A percentile compares a stretch with the other conserved stretches of the same genome.
phyloP scores from a whole-genome alignment of 768 basidiomycete species.

The Gyrodon lividus region DNA sequence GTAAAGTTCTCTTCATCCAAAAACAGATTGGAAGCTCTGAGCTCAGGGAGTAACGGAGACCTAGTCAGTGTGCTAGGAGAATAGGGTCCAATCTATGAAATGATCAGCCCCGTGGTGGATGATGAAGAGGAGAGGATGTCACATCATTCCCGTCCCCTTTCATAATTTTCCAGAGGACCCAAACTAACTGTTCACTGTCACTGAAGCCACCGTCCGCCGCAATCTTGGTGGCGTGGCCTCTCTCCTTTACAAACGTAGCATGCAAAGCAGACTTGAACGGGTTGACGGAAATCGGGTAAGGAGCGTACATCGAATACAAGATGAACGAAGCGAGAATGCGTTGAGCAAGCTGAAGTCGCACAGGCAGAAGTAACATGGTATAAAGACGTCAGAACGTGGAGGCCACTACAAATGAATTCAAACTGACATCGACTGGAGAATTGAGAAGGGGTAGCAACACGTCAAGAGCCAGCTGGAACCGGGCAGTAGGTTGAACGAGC shows the following conservation, averaged over 20 bases:
- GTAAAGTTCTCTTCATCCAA: constrained; percentile 62
- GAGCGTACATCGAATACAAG: constrained; percentile 76
- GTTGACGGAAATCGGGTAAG: constrained; percentile 76
- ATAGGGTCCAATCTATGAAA: constrained; percentile 73
- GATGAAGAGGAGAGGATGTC: constrained; percentile 4
- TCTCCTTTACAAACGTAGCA: constrained; percentile 65
- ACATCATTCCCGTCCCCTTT: constrained; percentile 84
- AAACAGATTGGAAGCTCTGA: constrained; percentile 68
- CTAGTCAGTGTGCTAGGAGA: constrained; percentile 71
- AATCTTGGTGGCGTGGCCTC: constrained; percentile 55
- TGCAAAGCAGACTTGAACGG: constrained; percentile 77
- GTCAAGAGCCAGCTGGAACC: constrained; percentile 84
- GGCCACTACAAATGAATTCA: constrained; percentile 10
- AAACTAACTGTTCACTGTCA: constrained; percentile 74
- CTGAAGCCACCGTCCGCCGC: constrained; percentile 49
- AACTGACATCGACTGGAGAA: constrained; percentile 53
- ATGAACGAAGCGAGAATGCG: constrained; percentile 79
- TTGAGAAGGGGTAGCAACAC: constrained; percentile 73
- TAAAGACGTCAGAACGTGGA: constrained; percentile 13
- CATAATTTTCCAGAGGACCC: constrained; percentile 86
- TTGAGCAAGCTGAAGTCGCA: constrained; percentile 53
- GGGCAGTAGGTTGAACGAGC: constrained; percentile 70
- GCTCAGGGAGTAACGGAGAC: constrained; percentile 73
- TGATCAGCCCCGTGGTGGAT: constrained; percentile 3
- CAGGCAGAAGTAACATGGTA: constrained; percentile 9